These are phyloP conservation scores for Aspergillus novoparasiticus DNA, from an alignment of 2,329 filamentous ascomycete species.

Conservation along the genomic window DNA sequence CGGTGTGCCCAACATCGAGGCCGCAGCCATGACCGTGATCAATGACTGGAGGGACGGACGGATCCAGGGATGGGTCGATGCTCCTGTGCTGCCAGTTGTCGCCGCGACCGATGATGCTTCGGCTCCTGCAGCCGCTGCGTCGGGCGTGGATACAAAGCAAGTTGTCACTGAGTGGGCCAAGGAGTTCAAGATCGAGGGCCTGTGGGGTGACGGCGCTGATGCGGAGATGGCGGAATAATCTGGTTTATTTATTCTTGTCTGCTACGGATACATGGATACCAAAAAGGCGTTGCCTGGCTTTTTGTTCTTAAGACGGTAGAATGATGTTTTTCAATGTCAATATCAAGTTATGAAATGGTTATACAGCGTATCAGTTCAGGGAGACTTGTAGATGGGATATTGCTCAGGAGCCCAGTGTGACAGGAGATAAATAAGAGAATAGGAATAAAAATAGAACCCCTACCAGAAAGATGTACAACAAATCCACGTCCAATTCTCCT, in stretches of 20 bases:
- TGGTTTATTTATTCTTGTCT: constrained; percentile 25
- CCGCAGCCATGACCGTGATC: constrained; percentile 88
- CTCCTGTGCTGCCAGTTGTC: constrained; percentile 68
- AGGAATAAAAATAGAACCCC: too few species aligned
- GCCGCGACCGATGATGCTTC: constrained; percentile 37
- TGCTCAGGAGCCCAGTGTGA: background rate
- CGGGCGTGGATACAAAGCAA: constrained; percentile 70
- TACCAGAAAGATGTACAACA: background rate
- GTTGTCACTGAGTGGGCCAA: constrained; percentile 91
- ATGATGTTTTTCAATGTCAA: constrained; percentile 10
- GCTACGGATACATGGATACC: constrained; percentile 35
- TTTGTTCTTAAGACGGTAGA: constrained; percentile 11
- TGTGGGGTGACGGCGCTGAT: constrained; percentile 72
- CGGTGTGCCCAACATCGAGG: constrained; percentile 83
- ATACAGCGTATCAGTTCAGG: background rate
- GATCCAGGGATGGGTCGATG: constrained; percentile 88
- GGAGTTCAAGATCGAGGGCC: constrained; percentile 91
- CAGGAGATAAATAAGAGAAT: too few species aligned
- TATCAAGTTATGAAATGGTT: background rate
- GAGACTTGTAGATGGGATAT: background rate
- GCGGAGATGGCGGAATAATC: constrained; percentile 46
- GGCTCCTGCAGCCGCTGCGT: constrained; percentile 35
- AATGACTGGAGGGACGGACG: constrained; percentile 96
- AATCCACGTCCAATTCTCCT: background rate
- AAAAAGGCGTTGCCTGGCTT: constrained; percentile 29